Evolutionary conservation across 225 moss, liverwort and hornwort species (phyloP), one percentile per base, ranked within the genome.

Genomic region (Thuidium tamariscinum): DNA sequence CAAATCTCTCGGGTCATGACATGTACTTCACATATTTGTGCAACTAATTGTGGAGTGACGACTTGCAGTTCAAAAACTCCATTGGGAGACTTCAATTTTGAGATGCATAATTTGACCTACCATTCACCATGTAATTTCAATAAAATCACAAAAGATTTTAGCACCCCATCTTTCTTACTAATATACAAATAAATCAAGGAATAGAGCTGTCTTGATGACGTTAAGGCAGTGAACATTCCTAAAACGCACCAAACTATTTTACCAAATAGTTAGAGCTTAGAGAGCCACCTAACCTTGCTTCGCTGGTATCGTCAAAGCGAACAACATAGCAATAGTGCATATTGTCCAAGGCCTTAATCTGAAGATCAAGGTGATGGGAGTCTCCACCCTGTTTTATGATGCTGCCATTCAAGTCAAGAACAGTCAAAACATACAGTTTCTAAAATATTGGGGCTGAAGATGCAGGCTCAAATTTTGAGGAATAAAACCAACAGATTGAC

Each of bases 241-340:
- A 48, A 87, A 66, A 79, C 74, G 57, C 42, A 88, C 59, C 48
- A 26, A 76, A 77, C 41, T 76, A 52, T 30, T 87, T 56, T 48
- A 71, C 37, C 61, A 46, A 68, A 63, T 55, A 85, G 39, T 42
- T 69, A 49, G 29, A 82, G 87, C 42, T 73, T 73, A 82, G 79
- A 82, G 68, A 49, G 80, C 34, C 83, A 83, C 42, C 88, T 89
- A 77, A 99, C 99, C 96, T 95, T 86, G 99, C 99, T 55, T 94
- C 93, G 4, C 91, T 91, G 34, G 74, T 68, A 82, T 89, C 93
- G 87, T 91, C 88, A 77, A 96, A 92, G 84, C 96, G 96, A 80
- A 99, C 91, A 56, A 96, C 76, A 82, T 95, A 95, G 88, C 90
- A 94, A 82, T 95, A 99, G 81, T 97, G 96, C 62, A 99, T 93